These are phyloP conservation scores for Pseudomonodictys pantanalensis DNA, from an alignment of 495 filamentous ascomycete genomes.

Conservation along the genomic window DNA sequence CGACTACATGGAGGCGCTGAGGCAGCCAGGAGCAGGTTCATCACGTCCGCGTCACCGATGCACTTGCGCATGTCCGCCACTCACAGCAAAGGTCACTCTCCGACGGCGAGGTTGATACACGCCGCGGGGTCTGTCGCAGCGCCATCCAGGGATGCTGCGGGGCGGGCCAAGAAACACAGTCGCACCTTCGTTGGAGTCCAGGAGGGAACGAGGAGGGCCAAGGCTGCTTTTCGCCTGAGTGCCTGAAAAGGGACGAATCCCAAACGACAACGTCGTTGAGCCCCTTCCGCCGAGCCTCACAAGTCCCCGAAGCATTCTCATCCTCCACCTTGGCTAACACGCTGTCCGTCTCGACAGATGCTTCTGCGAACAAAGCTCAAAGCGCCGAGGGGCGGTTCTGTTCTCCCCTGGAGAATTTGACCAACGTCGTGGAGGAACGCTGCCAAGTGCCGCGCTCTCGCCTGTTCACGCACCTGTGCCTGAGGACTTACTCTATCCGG, in stretches of 20 bases:
- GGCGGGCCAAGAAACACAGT: conserved; percentile 25
- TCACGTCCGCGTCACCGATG: conserved; percentile 4
- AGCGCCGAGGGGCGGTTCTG: conserved; percentile 8
- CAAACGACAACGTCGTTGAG: background rate
- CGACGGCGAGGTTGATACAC: conserved; percentile 8
- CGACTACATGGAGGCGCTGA: background rate
- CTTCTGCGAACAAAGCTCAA: conserved; percentile 23
- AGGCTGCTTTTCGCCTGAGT: conserved; percentile 6
- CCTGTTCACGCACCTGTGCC: conserved; percentile 7
- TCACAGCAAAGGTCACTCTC: background rate
- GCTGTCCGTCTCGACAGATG: conserved; percentile 16
- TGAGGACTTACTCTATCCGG: conserved; percentile 13
- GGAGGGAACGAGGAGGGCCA: conserved; percentile 5
- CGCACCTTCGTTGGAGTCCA: conserved; percentile 21
- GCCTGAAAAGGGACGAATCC: conserved; percentile 5
- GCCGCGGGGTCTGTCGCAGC: background rate
- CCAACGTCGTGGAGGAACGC: conserved; percentile 2
- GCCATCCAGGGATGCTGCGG: background rate
- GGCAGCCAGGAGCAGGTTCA: conserved; percentile 16
- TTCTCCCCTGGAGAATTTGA: background rate
- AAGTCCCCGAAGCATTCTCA: conserved; percentile 13
- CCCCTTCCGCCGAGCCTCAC: background rate
- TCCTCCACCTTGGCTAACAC: conserved; percentile 20
- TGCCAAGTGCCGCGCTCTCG: background rate
- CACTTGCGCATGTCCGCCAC: background rate